Evolutionary conservation across 345 rosid species (phyloP).

Genomic region (Gossypium arboreum): DNA sequence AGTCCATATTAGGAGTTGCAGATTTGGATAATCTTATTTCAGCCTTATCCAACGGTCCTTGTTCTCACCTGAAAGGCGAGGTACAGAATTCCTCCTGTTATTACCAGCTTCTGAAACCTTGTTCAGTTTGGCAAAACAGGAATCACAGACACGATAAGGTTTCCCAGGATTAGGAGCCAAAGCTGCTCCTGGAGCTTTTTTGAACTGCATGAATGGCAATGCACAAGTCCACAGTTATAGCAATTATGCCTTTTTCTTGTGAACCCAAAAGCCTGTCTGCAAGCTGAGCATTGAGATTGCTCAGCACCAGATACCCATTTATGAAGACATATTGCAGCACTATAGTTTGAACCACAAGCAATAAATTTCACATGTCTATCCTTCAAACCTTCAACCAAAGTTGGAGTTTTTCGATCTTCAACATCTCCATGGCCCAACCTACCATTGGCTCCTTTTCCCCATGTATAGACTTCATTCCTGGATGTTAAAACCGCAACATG

Average conservation of each 20-base stretch:
- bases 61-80: constrained; percentile 93
- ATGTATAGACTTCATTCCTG: constrained; percentile 78
- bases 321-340: constrained; percentile 86
- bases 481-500: constrained; percentile 85
- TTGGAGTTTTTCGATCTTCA: constrained; percentile 80
- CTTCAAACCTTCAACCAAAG: constrained; percentile 81
- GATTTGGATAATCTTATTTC: constrained; percentile 78
- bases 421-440: constrained; percentile 91
- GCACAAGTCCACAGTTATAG: constrained; percentile 96
- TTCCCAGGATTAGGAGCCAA: constrained; percentile 84
- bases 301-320: constrained; percentile 93
- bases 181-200: constrained; percentile 81
- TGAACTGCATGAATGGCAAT: constrained; percentile 95
- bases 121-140: constrained; percentile 71
- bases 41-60: constrained; percentile 85
- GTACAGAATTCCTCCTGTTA: constrained; percentile 54
- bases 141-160: constrained; percentile 92
- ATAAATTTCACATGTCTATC: constrained; percentile 80
- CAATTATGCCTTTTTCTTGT: constrained; percentile 93
- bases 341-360: constrained; percentile 88
- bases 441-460: constrained; percentile 99
- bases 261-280: constrained; percentile 92
- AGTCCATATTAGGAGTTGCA: constrained; percentile 64
- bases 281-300: constrained; percentile 88
- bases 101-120: constrained; percentile 60